Evolutionary conservation across 352 stramenopile genomes (phyloP), one percentile per base, ranked within the genome.

Genomic region (Phytophthora hibernalis): DNA sequence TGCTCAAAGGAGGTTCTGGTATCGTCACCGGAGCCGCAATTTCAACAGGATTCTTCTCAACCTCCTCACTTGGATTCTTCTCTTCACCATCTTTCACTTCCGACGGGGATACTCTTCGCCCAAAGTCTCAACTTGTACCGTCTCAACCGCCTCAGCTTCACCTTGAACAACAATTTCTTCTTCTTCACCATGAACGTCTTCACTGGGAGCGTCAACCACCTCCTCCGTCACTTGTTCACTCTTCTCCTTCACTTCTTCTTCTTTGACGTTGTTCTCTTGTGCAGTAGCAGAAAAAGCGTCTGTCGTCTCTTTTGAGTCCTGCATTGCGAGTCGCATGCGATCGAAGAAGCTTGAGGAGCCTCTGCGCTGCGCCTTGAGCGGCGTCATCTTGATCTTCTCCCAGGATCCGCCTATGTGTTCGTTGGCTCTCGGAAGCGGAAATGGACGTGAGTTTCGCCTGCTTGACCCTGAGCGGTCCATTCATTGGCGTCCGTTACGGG

Each of bases 291-390:
- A 3, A 37, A 11, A 26, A 15, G 28, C 18, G 35, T 42, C 12
- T 4, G 35, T n/a, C 5, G 13, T 42, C 16, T 40, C 33, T 12
- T 10, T 13, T n/a, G 13, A 15, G 40, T 64, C 43, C 9, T 47
- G 47, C 61, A 53, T 16, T 15, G 50, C 50, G 26, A 33, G 31
- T 21, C 31, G 50, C 50, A 57, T 9, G 20, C 50, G 50, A 20
- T 57, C 50, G 50, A 57, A 57, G 50, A 57, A 57, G 20, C 50
- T 57, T 18, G 31, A 45, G 0, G 50, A 57, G n/a, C 50, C 50
- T 44, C 30, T 7, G 52, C 21, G 13, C 18, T 16, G 35, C 6
- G 13, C 16, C 35, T 42, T 42, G 4, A 15, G 35, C 12, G 35
- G 35, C 35, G 12, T 15, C 35, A 42, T 42, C 18, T 40, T 40